Conservation (phyloP, 2,329 filamentous ascomycete species). For the Camptophora hylomeconis region DNA sequence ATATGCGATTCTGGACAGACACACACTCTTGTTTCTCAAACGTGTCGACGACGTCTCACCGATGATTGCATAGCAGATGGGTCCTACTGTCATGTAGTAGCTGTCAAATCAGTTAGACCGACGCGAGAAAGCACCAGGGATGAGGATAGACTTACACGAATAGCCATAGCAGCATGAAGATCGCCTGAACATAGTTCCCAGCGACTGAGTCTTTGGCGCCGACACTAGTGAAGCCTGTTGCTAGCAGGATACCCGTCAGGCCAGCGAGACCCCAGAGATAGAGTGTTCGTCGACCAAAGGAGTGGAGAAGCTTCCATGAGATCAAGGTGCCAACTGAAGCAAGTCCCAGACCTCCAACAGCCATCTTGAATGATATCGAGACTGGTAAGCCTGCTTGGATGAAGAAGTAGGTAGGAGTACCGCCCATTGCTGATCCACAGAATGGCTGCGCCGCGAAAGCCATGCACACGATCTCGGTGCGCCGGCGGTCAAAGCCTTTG, state of each 20-base stretch:
- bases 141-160: neutral
- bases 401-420: constrained; percentile 22
- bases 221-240: neutral
- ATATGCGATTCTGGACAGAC: constrained; percentile 35
- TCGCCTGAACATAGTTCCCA: too few species aligned
- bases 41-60: constrained; percentile 25
- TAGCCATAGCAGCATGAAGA: neutral
- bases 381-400: constrained; percentile 24
- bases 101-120: constrained; percentile 9
- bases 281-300: constrained; percentile 26
- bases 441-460: constrained; percentile 23
- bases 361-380: constrained; percentile 27
- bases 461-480: constrained; percentile 28
- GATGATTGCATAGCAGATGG: constrained; percentile 24
- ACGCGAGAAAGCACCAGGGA: neutral
- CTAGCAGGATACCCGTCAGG: neutral
- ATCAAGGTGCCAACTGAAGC: constrained; percentile 32
- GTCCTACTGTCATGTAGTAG: constrained; percentile 1
- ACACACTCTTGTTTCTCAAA: constrained; percentile 25
- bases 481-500: constrained; percentile 21
- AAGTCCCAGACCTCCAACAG: constrained; percentile 23
- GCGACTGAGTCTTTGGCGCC: neutral
- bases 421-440: constrained; percentile 18
- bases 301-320: constrained; percentile 33
- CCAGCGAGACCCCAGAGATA: constrained; percentile 23